Evolutionary conservation across 179 eudicot genomes (phyloP), one percentile per base, ranked within the genome.

Genomic region (Dionaea muscipula): DNA sequence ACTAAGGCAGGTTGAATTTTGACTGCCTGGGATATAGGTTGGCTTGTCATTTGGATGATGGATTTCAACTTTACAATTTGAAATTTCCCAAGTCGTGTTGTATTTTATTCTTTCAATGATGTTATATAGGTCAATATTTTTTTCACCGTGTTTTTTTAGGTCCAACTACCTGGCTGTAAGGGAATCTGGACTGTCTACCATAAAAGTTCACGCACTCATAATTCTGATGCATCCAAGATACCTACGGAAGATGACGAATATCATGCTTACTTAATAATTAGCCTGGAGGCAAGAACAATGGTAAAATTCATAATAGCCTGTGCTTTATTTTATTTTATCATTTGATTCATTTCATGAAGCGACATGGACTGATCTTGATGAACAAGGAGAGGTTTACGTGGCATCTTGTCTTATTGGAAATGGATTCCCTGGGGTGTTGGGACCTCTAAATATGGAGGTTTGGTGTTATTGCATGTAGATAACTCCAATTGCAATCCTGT

Each of bases 131-230:
- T n/a, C 21, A 16, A 17, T n/a, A 10, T 4, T 43, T 43, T 4
- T 40, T 25, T 46, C 15, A 56, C 36, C 64, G 20, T 4, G 28
- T 53, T 56, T 57, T 71, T 36, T 49, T 57, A 91, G 98, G 98
- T 82, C 57, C 77, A 81, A 56, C 58, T 91, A 36, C 89, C 89
- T 25, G 99, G 93, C 58, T 84, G 95, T 67, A 88, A 77, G 65
- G 99, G 96, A 56, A 81, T 88, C 57, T 91, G 99, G 99, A 88
- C 99, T 46, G 99, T 91, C 60, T 91, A 91, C 70, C 96, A 91
- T 72, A 91, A 91, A 69, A 91, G 78, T 75, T 51, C 84, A 40
- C 98, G 96, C 27, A 66, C 69, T 72, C 94, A 81, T 51, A 69
- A 56, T 49, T 65, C 77, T 71, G 94, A 87, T 50, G 72, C 87